Conservation (phyloP, 345 rosid species). For the Mangifera indica region DNA sequence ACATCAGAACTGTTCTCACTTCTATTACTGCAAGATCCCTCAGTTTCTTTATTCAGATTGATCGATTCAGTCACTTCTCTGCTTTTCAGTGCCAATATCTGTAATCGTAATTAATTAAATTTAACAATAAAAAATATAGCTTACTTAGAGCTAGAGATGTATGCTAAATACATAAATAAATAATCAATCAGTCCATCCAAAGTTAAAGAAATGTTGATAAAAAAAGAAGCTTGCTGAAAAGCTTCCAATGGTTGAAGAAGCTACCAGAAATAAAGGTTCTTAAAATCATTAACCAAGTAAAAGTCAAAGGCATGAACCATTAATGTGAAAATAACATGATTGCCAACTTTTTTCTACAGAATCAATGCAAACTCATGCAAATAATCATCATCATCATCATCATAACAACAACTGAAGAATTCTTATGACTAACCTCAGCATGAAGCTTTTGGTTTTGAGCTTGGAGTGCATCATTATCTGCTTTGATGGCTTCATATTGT, state of each 20-base stretch:
- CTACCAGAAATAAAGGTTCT: constrained; percentile 21
- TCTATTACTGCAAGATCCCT: constrained; percentile 88
- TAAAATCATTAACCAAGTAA: constrained; percentile 23
- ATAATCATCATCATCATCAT: too few relatives aligned
- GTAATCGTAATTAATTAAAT: constrained; percentile 18
- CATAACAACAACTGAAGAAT: too few relatives aligned
- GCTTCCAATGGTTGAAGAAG: constrained; percentile 16
- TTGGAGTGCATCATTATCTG: constrained; percentile 77
- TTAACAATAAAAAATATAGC: not conserved
- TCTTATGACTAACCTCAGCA: constrained; percentile 78
- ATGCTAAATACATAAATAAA: not conserved
- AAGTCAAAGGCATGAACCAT: constrained; percentile 22
- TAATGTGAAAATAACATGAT: constrained; percentile 22
- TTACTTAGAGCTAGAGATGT: not conserved
- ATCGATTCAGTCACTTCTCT: constrained; percentile 84
- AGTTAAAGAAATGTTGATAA: constrained; percentile 6
- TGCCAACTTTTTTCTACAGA: constrained; percentile 8
- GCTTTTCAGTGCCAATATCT: constrained; percentile 84
- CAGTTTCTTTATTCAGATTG: constrained; percentile 93
- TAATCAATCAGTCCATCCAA: constrained; percentile 22
- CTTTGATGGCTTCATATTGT: constrained; percentile 75
- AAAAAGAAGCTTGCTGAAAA: constrained; percentile 13
- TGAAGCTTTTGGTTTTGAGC: constrained; percentile 85
- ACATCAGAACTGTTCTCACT: constrained; percentile 88
- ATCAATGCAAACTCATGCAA: not conserved